Evolutionary conservation across 2,329 filamentous ascomycete species (phyloP).

Genomic region (Fusarium sp.): DNA sequence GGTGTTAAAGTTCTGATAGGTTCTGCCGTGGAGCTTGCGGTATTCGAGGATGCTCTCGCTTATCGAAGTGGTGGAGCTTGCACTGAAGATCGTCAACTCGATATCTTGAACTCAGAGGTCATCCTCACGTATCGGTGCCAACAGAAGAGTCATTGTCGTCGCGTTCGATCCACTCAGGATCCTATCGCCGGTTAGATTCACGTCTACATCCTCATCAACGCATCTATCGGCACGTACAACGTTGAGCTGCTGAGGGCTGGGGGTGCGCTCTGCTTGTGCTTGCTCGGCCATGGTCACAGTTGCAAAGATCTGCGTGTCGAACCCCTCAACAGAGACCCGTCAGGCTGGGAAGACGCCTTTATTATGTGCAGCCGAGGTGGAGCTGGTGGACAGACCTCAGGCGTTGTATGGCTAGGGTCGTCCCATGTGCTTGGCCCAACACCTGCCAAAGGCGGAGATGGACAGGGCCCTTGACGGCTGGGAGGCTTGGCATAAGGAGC

Average conservation of each 20-base stretch:
- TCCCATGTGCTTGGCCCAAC: background rate
- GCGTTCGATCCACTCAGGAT: background rate
- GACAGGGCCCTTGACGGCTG: background rate
- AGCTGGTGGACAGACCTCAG: background rate
- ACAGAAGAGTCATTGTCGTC: constrained; percentile 4
- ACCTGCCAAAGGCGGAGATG: background rate
- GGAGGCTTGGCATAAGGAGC: background rate
- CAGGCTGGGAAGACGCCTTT: background rate
- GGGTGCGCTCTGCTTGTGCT: background rate
- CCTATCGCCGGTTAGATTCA: background rate
- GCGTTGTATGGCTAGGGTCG: background rate
- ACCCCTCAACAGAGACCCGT: background rate
- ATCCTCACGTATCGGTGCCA: background rate
- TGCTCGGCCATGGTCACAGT: background rate
- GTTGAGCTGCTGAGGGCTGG: background rate
- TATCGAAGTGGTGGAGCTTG: constrained; percentile 20
- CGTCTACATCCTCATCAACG: background rate
- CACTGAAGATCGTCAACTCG: background rate
- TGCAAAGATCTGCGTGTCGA: background rate
- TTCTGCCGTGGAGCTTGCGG: constrained; percentile 22
- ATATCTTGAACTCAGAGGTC: background rate
- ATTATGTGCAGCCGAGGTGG: background rate
- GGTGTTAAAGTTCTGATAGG: constrained; percentile 20
- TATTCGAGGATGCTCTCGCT: constrained; percentile 20
- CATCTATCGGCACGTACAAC: background rate